Conservation (phyloP, 768 basidiomycete genomes). For the Ephemerocybe angulata region DNA sequence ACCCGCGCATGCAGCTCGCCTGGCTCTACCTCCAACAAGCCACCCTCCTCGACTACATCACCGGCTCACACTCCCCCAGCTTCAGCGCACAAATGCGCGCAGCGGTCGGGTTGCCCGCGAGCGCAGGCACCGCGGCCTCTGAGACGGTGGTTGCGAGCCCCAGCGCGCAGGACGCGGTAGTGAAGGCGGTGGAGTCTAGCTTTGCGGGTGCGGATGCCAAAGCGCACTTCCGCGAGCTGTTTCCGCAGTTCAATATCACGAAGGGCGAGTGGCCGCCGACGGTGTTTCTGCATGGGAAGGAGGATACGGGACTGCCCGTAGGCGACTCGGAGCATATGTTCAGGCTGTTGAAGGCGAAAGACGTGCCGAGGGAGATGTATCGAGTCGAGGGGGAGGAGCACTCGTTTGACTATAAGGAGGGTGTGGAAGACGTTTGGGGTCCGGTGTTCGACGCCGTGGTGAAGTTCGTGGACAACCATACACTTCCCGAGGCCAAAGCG, state of each 20-base stretch:
- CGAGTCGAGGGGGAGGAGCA: conserved; percentile 39
- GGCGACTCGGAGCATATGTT: conserved; percentile 38
- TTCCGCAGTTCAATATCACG: conserved; percentile 42
- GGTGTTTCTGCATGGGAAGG: conserved; percentile 44
- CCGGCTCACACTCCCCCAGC: conserved; percentile 44
- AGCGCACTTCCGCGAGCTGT: conserved; percentile 28
- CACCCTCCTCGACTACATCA: conserved; percentile 55
- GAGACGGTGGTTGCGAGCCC: conserved; percentile 92
- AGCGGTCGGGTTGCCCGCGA: conserved; percentile 57
- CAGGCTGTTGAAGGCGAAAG: conserved; percentile 25
- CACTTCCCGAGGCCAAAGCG: too few relatives aligned
- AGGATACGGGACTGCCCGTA: conserved; percentile 43
- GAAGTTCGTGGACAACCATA: conserved; percentile 6
- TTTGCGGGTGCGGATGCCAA: conserved; percentile 32
- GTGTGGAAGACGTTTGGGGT: conserved; percentile 31
- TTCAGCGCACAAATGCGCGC: conserved; percentile 42
- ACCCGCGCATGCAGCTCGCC: conserved; percentile 59
- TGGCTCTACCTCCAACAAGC: conserved; percentile 62
- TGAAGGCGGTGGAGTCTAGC: too few relatives aligned
- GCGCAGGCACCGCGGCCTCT: conserved; percentile 94
- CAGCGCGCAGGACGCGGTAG: conserved; percentile 68
- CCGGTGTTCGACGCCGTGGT: conserved; percentile 7
- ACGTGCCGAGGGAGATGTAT: conserved; percentile 26
- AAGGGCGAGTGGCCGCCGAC: conserved; percentile 40
- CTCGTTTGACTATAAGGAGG: conserved; percentile 48